Base-by-base conservation (phyloP, 148 eudicot species). In the Cornus controversa region DNA sequence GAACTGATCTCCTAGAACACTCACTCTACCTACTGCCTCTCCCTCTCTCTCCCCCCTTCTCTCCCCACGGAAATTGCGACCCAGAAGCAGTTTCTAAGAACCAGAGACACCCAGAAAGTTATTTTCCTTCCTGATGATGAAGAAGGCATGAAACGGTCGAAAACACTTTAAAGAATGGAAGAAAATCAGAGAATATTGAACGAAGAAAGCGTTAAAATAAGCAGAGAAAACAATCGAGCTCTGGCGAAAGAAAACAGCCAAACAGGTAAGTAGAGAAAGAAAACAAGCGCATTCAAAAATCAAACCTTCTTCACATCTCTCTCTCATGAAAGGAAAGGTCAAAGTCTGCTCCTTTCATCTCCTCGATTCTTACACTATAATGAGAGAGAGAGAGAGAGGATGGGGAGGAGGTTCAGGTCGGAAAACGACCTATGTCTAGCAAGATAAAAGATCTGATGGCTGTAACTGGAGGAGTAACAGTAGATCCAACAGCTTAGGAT, bases 91-190 rank as follows among this genome's bases (percentile, higher is more conserved):
- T 69, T 69, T 13, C 18, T 16, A 24, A 73, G 10, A 50, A 58
- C 5, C 53, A 11, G 63, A 65, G 31, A 53, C 1, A 28, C 81
- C 71, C 77, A 79, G 84, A 64, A 78, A 50, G 70, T 47, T 70
- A 73, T 26, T 22, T 24, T 70, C 2, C 63, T 72, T 67, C 66
- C 40, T 16, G 60, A 67, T 29, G 71, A 15, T 45, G 50, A 69
- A 24, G 75, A 70, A 73, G 62, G 34, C 45, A 67, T 71, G n/a
- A 78, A 85, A 88, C 85, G 85, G 89, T 84, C 82, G 69, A 70
- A 42, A 77, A 50, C 42, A 27, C 66, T 80, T 67, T 10, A 79
- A 79, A 69, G 18, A 25, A 2, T 37, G 68, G 10, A 26, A 74
- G 62, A 42, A 15, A 27, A 58, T 7, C 47, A 15, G 71, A 58